Evolutionary conservation across 768 basidiomycete species (phyloP), one percentile per base, ranked within the genome.

Genomic region (Trametes cingulata): DNA sequence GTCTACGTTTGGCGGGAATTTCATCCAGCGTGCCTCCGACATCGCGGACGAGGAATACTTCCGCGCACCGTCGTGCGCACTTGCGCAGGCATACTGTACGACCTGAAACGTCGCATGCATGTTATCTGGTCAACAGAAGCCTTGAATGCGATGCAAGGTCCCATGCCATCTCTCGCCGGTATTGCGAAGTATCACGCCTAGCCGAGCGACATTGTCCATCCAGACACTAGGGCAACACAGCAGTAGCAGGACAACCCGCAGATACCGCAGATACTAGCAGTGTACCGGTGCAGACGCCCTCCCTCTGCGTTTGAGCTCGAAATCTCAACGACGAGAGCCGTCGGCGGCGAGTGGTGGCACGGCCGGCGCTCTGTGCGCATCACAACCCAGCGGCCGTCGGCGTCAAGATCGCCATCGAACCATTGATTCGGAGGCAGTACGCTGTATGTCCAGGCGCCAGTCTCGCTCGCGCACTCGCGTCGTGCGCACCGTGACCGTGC

Each of bases 321-420:
- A 41, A 54, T 45, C 42, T 54, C 29, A 29, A 5, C 42, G 29
- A 35, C 52, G 52, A 33, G 13, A 29, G 41, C 41, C 52, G 42
- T 41, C 27, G 27, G 41, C 41, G 41, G 27, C 24, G 51, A 14
- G 47, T 22, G 29, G 37, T 19, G 37, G 37, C 56, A 27, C 17
- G 6, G 46, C 33, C 25, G 7, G 56, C 56, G 46, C 37, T 56
- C 46, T 24, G 25, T 35, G 46, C 56, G 39, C 56, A 57, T 57
- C 56, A 49, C 39, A 41, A 57, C 56, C 56, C 56, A 57, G 56
- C 56, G 56, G 47, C 56, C 37, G 47, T 46, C 39, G n/a, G 47
- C 47, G 47, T 57, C 56, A 57, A 57, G 56, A 57, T 57, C 56
- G 35, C 46, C 43, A 47, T 45, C 54, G 48, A 35, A 41, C 56